A percentile compares a stretch with the other conserved stretches of the same genome.
Evolutionary conservation across 2,329 filamentous ascomycete genomes (phyloP).

Genomic region (Colletotrichum gigasporum): DNA sequence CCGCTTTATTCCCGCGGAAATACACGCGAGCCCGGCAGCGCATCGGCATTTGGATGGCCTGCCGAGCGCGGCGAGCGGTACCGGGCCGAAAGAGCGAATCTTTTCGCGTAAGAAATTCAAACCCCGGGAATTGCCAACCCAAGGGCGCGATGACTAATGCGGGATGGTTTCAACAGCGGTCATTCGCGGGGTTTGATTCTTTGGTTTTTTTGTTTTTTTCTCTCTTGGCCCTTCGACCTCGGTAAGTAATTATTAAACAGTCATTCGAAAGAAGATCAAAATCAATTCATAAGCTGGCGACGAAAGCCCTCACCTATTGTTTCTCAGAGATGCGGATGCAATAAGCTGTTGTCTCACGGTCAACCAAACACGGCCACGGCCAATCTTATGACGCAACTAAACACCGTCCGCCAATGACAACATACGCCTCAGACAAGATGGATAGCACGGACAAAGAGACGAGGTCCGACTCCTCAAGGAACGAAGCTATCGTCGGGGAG

Average conservation of each 20-base stretch:
- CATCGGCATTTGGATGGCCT: constrained; percentile 20
- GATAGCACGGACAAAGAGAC: constrained; percentile 18
- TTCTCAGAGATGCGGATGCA: neutral
- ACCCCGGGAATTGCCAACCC: neutral
- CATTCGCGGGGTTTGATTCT: too few species aligned
- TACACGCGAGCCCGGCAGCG: neutral
- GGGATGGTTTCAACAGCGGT: neutral
- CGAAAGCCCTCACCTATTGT: too few species aligned
- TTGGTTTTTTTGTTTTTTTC: too few species aligned
- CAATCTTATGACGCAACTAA: neutral
- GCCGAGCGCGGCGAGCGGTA: constrained; percentile 18
- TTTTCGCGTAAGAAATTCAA: neutral
- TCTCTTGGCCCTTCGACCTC: too few species aligned
- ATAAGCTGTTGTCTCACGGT: neutral
- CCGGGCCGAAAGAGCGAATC: neutral
- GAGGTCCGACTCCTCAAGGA: constrained; percentile 19
- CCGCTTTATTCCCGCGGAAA: constrained; percentile 16
- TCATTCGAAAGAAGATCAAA: too few species aligned
- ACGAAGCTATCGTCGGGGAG: neutral
- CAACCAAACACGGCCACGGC: neutral
- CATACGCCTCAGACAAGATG: neutral
- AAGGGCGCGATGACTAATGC: neutral
- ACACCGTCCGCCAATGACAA: neutral
- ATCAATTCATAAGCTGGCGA: too few species aligned
- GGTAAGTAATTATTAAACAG: too few species aligned